Percentiles rank a stretch among this genome's conserved stretches.
These are phyloP conservation scores for Monosporozyma servazzii DNA, from an alignment of 805 yeast species.

Conservation along the genomic window DNA sequence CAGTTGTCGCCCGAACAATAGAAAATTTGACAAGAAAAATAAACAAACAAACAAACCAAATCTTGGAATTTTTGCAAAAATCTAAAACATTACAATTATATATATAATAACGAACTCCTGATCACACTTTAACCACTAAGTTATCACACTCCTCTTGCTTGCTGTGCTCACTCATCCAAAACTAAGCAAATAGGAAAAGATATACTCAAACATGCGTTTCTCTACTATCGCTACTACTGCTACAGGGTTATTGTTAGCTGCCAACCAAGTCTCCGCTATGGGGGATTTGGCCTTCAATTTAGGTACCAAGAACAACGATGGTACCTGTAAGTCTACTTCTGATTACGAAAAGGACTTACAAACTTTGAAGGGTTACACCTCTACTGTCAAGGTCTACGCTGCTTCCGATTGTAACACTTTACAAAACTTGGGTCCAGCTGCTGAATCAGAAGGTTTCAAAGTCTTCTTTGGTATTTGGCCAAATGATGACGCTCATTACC, in stretches of 20 bases:
- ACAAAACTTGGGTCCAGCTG: constrained; percentile 77
- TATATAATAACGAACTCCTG: neutral
- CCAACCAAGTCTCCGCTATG: constrained; percentile 44
- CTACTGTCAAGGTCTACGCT: constrained; percentile 75
- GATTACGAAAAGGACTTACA: constrained; percentile 67
- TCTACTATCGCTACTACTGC: constrained; percentile 39
- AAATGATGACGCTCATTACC: constrained; percentile 69
- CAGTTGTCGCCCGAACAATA: neutral
- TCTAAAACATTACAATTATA: neutral
- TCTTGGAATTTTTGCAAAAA: neutral
- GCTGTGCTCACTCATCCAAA: no score
- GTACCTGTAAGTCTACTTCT: constrained; percentile 62
- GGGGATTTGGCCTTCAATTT: constrained; percentile 77
- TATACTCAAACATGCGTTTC: constrained; percentile 20
- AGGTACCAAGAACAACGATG: constrained; percentile 70
- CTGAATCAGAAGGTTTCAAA: constrained; percentile 66
- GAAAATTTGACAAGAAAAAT: neutral
- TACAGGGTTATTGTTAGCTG: constrained; percentile 30
- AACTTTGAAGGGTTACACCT: constrained; percentile 47
- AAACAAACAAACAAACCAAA: neutral
- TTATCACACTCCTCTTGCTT: no score
- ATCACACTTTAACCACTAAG: no score
- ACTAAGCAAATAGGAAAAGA: neutral
- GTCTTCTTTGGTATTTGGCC: constrained; percentile 91
- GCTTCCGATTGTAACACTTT: constrained; percentile 91